phyloP scores from a whole-genome alignment of 108 stramenopile species.

The Skeletonema potamos region DNA sequence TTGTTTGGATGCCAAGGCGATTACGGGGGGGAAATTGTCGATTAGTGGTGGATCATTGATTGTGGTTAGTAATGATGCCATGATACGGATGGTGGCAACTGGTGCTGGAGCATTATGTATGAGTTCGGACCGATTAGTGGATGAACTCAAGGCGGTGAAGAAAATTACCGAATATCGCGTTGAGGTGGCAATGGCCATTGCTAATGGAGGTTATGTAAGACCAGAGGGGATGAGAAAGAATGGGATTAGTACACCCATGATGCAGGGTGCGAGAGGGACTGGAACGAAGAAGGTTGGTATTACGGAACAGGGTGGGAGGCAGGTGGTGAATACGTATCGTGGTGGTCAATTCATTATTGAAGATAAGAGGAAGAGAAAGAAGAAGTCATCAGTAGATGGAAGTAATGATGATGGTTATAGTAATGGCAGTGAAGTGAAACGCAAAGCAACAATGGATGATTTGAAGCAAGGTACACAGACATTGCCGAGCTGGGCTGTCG shows the following conservation, averaged over 20 bases:
- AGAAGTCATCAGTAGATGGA: neutral
- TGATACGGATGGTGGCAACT: slow-evolving; percentile 72
- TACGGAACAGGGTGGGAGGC: slow-evolving; percentile 33
- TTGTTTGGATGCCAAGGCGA: slow-evolving; percentile 68
- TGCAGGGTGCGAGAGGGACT: slow-evolving; percentile 34
- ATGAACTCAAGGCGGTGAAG: slow-evolving; percentile 80
- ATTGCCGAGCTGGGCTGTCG: slow-evolving; percentile 9
- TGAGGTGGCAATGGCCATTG: slow-evolving; percentile 73
- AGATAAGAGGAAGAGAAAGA: slow-evolving; percentile 60
- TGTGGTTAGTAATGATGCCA: slow-evolving; percentile 77
- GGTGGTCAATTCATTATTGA: slow-evolving; percentile 60
- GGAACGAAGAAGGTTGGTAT: slow-evolving; percentile 27
- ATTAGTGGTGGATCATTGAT: slow-evolving; percentile 57
- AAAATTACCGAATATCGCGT: slow-evolving; percentile 68
- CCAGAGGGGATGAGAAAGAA: slow-evolving; percentile 61
- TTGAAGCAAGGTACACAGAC: slow-evolving; percentile 7
- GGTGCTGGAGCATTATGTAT: slow-evolving; percentile 79
- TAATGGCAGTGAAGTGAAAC: neutral
- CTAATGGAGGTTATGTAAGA: slow-evolving; percentile 62
- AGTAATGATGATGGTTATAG: neutral
- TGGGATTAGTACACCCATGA: slow-evolving; percentile 10
- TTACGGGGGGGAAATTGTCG: slow-evolving; percentile 64
- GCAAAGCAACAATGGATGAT: slow-evolving; percentile 5
- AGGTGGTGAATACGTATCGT: slow-evolving; percentile 47
- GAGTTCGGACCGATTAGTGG: slow-evolving; percentile 69